These are phyloP conservation scores for Starmerella vaccinii DNA, from an alignment of 805 yeast genomes.

Conservation along the genomic window DNA sequence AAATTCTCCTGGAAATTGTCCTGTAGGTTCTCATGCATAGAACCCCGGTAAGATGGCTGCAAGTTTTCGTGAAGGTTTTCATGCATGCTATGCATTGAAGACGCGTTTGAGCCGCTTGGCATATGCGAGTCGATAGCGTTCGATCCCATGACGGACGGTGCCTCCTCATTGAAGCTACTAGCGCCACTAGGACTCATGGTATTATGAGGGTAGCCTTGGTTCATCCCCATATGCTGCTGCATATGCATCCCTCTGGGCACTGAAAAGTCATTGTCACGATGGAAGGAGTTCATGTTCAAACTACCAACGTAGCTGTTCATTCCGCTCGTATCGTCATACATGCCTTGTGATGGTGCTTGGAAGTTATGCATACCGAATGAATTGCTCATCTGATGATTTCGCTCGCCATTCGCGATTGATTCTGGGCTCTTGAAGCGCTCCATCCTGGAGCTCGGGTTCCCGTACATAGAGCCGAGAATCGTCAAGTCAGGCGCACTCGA, in stretches of 20 bases:
- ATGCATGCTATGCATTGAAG: not conserved
- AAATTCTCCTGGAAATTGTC: slow-evolving; percentile 13
- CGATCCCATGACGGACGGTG: not conserved
- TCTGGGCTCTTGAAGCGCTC: slow-evolving; percentile 4
- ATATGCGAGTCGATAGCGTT: not conserved
- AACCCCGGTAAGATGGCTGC: not conserved
- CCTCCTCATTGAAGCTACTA: not conserved
- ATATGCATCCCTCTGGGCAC: not conserved
- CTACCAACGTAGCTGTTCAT: not conserved
- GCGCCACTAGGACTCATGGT: not conserved
- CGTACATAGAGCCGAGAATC: not conserved
- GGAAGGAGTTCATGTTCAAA: slow-evolving; percentile 1
- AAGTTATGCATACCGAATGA: not conserved
- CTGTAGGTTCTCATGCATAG: not conserved
- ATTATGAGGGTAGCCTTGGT: not conserved
- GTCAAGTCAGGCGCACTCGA: not conserved
- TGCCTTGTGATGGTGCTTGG: not conserved
- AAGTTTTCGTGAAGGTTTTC: not conserved
- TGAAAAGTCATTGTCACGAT: not conserved
- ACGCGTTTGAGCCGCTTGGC: not conserved
- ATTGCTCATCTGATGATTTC: not conserved
- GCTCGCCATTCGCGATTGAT: slow-evolving; percentile 1
- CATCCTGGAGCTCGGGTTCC: not conserved
- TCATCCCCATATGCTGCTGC: not conserved
- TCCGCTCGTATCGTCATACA: not conserved